Conservation (phyloP, 2,329 filamentous ascomycete species). For the Epichloe coenophiala region DNA sequence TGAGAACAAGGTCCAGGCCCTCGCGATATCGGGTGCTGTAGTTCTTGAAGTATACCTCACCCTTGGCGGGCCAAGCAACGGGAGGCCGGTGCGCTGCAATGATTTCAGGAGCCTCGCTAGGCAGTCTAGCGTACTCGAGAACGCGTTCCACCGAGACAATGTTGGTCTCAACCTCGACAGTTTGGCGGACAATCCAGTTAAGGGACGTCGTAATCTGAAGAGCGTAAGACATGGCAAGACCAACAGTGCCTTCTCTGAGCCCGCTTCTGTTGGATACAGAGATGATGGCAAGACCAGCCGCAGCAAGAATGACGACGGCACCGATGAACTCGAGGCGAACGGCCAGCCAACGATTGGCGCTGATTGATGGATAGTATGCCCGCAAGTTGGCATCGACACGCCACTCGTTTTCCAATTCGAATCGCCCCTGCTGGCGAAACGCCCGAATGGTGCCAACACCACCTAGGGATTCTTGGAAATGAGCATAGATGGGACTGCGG, state of each 20-base stretch:
- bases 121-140: conserved; percentile 82
- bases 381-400: conserved; percentile 87
- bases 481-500: conserved; percentile 90
- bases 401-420: conserved; percentile 92
- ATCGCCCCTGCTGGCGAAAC: conserved; percentile 77
- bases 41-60: conserved; percentile 79
- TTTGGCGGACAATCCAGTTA: conserved; percentile 98
- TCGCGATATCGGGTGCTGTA: conserved; percentile 89
- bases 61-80: conserved; percentile 81
- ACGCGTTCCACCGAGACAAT: conserved; percentile 98
- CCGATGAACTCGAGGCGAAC: conserved; percentile 92
- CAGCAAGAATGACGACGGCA: conserved; percentile 78
- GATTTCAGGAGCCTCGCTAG: conserved; percentile 89
- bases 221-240: conserved; percentile 92
- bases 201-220: conserved; percentile 93
- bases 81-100: conserved; percentile 77
- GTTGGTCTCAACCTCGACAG: conserved; percentile 99
- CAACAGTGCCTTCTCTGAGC: conserved; percentile 63
- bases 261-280: conserved; percentile 56
- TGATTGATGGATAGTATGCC: conserved; percentile 93
- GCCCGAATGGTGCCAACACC: conserved; percentile 92
- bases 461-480: conserved; percentile 94
- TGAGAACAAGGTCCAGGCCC: conserved; percentile 81
- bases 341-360: conserved; percentile 86
- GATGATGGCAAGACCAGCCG: conserved; percentile 71